These are phyloP conservation scores for Saccharomycopsis selenospora DNA, from an alignment of 805 yeast genomes.

Conservation along the genomic window DNA sequence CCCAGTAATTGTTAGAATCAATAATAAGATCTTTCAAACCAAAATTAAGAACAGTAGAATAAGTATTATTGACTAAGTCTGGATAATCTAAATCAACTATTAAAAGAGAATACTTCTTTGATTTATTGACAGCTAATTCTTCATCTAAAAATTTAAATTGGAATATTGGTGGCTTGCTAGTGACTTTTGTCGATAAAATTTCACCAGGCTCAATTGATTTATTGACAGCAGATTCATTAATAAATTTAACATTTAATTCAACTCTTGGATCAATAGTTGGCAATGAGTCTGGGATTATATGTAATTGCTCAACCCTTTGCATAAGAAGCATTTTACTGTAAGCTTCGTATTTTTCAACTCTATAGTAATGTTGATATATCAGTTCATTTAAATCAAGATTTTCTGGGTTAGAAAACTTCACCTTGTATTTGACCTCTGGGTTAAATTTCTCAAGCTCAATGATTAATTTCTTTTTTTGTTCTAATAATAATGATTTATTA, in stretches of 20 bases:
- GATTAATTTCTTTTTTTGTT: conserved; percentile 29
- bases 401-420: conserved; percentile 37
- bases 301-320: conserved; percentile 85
- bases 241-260: conserved; percentile 68
- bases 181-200: conserved; percentile 63
- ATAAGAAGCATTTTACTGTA: conserved; percentile 69
- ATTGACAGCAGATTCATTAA: conserved; percentile 55
- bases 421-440: conserved; percentile 79
- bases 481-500: conserved; percentile 17
- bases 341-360: conserved; percentile 58
- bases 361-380: conserved; percentile 65
- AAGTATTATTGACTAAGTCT: conserved; percentile 60
- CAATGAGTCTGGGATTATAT: conserved; percentile 87
- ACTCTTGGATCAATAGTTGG: conserved; percentile 81
- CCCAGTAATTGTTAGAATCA: conserved; percentile 47
- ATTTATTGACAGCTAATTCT: conserved; percentile 29
- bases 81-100: conserved; percentile 92
- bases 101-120: conserved; percentile 63
- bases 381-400: conserved; percentile 64
- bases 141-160: conserved; percentile 66
- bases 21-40: conserved; percentile 65
- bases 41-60: conserved; percentile 65
- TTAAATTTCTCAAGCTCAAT: conserved; percentile 64
- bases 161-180: conserved; percentile 69
- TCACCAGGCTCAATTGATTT: conserved; percentile 78